Base-by-base conservation (phyloP, 495 filamentous ascomycete species). In the Emericellopsis terricola region DNA sequence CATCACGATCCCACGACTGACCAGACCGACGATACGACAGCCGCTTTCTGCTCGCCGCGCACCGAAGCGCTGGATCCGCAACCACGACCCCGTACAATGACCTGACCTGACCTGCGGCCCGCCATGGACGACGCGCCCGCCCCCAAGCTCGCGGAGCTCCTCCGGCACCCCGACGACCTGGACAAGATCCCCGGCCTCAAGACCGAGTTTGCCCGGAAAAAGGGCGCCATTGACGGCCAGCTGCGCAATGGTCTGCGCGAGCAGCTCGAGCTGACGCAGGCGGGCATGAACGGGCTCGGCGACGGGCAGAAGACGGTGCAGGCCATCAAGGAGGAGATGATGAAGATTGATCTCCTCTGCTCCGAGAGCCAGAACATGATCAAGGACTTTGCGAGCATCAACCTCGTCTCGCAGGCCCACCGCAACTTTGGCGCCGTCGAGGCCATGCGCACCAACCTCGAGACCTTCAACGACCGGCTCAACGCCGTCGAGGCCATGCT, bases 321-420 rank as follows among this genome's bases (percentile, higher is more conserved):
- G 40, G 70, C 74, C 41, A 93, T 94, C 46, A 87, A 87, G 54
- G 91, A 96, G 46, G 89, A 96, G 62, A 86, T 99, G 65, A 78
- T 85, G 63, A 89, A 89, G 56, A 94, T 99, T 52, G 91, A 96
- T 56, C 87, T 85, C 62, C 68, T 99, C 33, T 96, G 89, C 58
- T 80, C 82, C 39, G 91, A 96, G 52, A 81, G 83, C 32, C 87
- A 96, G 59, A 76, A 79, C 46, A 93, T 93, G 71, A 93, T 96
- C 38, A 71, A 76, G 38, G 89, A 96, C 59, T 99, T 99, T 50
- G 81, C 91, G 23, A 81, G 89, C 47, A 94, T 99, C 55, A 94
- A 94, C 52, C 61, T 81, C 42, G 74, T 96, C 27, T 83, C 85
- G 15, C 80, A 87, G 53, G 81, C 91, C 18, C 89, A 99, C 56